Evolutionary conservation across 805 yeast genomes (phyloP), one percentile per base, ranked within the genome.

Genomic region (Saccharomycopsis babjevae): DNA sequence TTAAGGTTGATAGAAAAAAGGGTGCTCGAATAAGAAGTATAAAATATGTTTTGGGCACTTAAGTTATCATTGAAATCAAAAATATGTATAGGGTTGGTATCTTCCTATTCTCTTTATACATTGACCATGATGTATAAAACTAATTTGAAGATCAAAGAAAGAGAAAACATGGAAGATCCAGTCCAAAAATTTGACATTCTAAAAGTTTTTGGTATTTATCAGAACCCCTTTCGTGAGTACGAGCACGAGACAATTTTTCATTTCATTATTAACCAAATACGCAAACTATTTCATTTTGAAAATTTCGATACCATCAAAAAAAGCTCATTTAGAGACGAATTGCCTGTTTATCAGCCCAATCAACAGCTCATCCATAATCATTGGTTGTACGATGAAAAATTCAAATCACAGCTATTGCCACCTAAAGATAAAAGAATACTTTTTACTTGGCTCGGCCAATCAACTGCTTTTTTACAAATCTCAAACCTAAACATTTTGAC

Each of bases 391-490:
- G 32, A 7, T 13, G 30, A 50, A 13, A 34, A 46, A 52, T 34
- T 32, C 11, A 13, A 32, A 18, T 34, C 56, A 25, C 56, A 32
- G 16, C 16, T 18, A 30, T 61, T 75, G 1, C 81, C 84, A 0
- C 58, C 66, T 1, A 58, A 79, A 2, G 60, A 70, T 11, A 74
- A 80, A 32, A 77, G 86, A 66, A 63, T 88, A 66, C 77, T 87
- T 1, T 81, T 86, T 68, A 90, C 97, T 0, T 93, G 98, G 98
- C 72, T 93, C 50, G 98, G 98, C 3, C 98, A 93, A 70, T 86
- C 94, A 61, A 91, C 97, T 71, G 81, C 92, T 1, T 79, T 82
- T 59, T 75, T 91, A 3, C 90, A 88, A 67, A 71, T 90, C 1
- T 79, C 86, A 4, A 85, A 86, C 1, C 72, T 89, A n/a, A 87